These are phyloP conservation scores for Coemansia sp. DNA, from an alignment of 192 early-diverging fungal genomes.

Conservation along the genomic window DNA sequence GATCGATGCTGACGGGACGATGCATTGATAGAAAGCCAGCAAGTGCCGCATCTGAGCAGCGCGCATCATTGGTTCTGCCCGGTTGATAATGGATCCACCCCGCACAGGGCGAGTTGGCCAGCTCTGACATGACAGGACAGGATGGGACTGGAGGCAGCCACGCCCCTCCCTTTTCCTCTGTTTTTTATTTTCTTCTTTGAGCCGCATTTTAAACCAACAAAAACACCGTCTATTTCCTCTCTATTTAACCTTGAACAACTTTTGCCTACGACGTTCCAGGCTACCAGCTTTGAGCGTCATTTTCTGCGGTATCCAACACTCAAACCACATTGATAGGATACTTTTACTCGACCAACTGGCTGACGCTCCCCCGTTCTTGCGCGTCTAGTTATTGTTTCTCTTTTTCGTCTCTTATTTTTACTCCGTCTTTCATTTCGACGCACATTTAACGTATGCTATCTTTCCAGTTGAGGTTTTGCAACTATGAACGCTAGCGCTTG, in stretches of 20 bases:
- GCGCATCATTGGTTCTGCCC: not conserved
- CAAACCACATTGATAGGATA: too few species aligned
- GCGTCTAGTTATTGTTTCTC: not conserved
- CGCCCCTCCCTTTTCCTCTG: not conserved
- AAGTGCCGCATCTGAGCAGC: too few species aligned
- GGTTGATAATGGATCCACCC: not conserved
- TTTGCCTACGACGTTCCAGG: not conserved
- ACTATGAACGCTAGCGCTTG: not conserved
- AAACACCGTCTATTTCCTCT: slow-evolving; percentile 3
- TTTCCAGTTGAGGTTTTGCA: not conserved
- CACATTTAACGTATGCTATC: slow-evolving; percentile 7
- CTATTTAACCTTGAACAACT: not conserved
- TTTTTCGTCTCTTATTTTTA: not conserved
- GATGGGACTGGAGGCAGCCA: too few species aligned
- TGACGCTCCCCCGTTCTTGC: too few species aligned
- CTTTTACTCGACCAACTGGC: too few species aligned
- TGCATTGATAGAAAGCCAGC: not conserved
- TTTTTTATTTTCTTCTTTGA: not conserved
- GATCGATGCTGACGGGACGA: not conserved
- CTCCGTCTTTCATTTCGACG: not conserved
- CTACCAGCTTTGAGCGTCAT: not conserved
- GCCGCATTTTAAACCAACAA: not conserved
- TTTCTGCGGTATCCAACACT: not conserved
- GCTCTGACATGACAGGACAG: too few species aligned
- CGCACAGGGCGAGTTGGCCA: not conserved